Evolutionary conservation across 495 filamentous ascomycete genomes (phyloP).

Genomic region (Amphirosellinia nigrospora): DNA sequence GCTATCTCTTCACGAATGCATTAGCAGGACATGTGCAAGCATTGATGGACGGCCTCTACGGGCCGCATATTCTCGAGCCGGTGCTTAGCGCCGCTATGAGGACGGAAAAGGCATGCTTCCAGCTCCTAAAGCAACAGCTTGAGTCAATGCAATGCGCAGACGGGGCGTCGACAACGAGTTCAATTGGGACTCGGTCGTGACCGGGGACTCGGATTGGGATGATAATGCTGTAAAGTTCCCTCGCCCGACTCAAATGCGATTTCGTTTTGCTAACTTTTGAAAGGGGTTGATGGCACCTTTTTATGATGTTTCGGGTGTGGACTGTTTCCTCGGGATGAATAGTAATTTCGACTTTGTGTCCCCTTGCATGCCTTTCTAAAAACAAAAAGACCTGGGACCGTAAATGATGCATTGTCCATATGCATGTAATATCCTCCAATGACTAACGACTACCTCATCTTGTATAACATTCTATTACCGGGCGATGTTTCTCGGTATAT

Average conservation of each 20-base stretch:
- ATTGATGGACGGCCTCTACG: slow-evolving; percentile 43
- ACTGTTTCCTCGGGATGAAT: slow-evolving; percentile 7
- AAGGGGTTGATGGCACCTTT: slow-evolving; percentile 1
- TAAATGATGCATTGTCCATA: neutral
- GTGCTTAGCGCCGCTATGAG: slow-evolving; percentile 45
- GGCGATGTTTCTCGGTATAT: neutral
- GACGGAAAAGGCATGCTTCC: slow-evolving; percentile 37
- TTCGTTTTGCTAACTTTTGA: neutral
- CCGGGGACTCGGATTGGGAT: neutral
- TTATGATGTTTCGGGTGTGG: slow-evolving; percentile 12
- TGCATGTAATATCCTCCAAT: neutral
- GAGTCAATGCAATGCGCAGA: neutral
- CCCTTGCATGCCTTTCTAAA: slow-evolving; percentile 7
- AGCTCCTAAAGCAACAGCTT: slow-evolving; percentile 31
- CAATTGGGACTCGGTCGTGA: slow-evolving; percentile 20
- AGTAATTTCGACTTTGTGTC: slow-evolving; percentile 13
- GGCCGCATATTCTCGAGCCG: slow-evolving; percentile 38
- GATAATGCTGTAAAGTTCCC: slow-evolving; percentile 15
- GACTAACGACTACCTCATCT: neutral
- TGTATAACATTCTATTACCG: neutral
- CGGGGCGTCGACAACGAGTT: slow-evolving; percentile 13
- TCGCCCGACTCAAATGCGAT: too few species aligned
- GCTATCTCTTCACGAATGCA: slow-evolving; percentile 51
- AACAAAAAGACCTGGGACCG: neutral
- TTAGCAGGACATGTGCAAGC: slow-evolving; percentile 53